Percentiles rank a stretch among this genome's conserved stretches.
These are phyloP conservation scores for Suillus occidentalis DNA, from an alignment of 768 basidiomycete genomes.

Conservation along the genomic window DNA sequence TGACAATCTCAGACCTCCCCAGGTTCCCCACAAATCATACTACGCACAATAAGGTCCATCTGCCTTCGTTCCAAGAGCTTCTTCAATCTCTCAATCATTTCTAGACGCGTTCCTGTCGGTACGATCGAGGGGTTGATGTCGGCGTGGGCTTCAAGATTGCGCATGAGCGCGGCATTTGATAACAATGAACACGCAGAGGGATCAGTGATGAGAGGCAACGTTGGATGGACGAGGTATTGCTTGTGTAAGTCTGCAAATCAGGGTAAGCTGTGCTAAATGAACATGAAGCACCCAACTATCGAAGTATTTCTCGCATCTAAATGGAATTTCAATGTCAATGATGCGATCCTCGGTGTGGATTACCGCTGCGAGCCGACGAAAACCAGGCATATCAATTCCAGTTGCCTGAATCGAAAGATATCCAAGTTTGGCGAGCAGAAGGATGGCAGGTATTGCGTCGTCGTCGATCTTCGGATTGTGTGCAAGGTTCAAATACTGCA, in stretches of 20 bases:
- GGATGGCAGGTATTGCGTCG: constrained; percentile 55
- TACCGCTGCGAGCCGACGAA: constrained; percentile 47
- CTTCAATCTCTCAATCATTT: constrained; percentile 49
- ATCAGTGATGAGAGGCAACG: constrained; percentile 50
- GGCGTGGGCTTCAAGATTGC: constrained; percentile 60
- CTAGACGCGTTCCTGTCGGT: constrained; percentile 44
- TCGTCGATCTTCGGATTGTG: constrained; percentile 54
- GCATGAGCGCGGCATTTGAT: constrained; percentile 47
- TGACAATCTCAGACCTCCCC: neutral
- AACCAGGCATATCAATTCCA: constrained; percentile 53
- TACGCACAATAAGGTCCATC: constrained; percentile 51
- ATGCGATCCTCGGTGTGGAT: constrained; percentile 38
- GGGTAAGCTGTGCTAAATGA: neutral
- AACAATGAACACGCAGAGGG: constrained; percentile 42
- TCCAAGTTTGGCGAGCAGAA: constrained; percentile 45
- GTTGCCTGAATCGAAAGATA: constrained; percentile 57
- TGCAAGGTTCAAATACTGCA: constrained; percentile 52
- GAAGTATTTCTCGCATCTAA: constrained; percentile 52
- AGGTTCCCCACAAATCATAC: constrained; percentile 36
- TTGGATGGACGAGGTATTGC: constrained; percentile 47
- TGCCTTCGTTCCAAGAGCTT: constrained; percentile 46
- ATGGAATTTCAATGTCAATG: constrained; percentile 56
- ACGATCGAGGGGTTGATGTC: constrained; percentile 44
- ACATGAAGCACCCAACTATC: constrained; percentile 40
- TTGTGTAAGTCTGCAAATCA: constrained; percentile 40